These are phyloP conservation scores for Globisporangium splendens DNA, from an alignment of 352 stramenopile species.

Conservation along the genomic window DNA sequence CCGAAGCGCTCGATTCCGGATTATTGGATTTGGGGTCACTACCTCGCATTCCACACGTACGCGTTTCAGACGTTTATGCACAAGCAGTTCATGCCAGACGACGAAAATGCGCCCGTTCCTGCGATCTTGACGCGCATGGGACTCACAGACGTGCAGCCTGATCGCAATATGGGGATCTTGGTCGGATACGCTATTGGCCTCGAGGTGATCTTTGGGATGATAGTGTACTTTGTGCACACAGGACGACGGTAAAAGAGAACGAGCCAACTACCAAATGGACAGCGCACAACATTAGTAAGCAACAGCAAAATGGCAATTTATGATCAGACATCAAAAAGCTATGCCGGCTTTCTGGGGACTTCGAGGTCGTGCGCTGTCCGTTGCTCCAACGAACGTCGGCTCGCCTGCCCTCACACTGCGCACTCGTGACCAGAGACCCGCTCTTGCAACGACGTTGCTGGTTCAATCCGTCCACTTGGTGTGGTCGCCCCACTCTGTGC, in stretches of 20 bases:
- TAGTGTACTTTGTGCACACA: constrained; percentile 61
- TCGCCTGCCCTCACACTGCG: too few relatives aligned
- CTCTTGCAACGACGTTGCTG: too few relatives aligned
- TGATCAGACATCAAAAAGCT: too few relatives aligned
- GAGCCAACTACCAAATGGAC: too few relatives aligned
- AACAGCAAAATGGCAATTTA: too few relatives aligned
- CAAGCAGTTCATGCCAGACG: constrained; percentile 47
- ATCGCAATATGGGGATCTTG: constrained; percentile 58
- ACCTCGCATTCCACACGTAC: constrained; percentile 87
- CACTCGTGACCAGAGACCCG: too few relatives aligned
- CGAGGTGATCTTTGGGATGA: constrained; percentile 44
- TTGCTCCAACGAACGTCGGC: too few relatives aligned
- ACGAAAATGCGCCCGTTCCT: not conserved
- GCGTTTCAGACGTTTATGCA: constrained; percentile 85
- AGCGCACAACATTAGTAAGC: too few relatives aligned
- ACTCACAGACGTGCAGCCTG: constrained; percentile 53
- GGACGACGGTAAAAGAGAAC: constrained; percentile 24
- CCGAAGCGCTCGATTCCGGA: constrained; percentile 50
- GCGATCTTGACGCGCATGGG: constrained; percentile 20
- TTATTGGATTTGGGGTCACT: constrained; percentile 84
- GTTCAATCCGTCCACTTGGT: too few relatives aligned
- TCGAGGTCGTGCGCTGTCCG: too few relatives aligned
- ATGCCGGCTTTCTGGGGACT: too few relatives aligned
- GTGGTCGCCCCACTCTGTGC: too few relatives aligned
- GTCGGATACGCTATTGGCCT: constrained; percentile 38